These are phyloP conservation scores for Puya raimondii DNA, from an alignment of 176 grass and related monocot genomes.

Conservation along the genomic window DNA sequence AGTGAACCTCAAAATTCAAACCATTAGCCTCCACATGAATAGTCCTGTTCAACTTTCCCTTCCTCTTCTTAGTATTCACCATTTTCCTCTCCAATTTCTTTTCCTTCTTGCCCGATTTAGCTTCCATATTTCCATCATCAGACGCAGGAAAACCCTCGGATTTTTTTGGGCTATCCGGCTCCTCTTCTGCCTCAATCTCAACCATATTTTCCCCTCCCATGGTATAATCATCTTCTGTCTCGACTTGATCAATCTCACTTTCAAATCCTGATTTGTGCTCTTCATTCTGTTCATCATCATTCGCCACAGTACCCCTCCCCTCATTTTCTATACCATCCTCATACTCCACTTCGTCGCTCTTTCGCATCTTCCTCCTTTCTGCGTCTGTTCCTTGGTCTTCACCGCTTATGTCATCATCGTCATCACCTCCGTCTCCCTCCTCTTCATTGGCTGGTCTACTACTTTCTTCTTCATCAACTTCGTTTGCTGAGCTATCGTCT, in stretches of 20 bases:
- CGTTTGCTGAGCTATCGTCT: slow-evolving; percentile 32
- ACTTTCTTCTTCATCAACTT: slow-evolving; percentile 34
- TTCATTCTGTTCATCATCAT: slow-evolving; percentile 28
- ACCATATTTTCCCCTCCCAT: slow-evolving; percentile 21
- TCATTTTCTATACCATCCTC: slow-evolving; percentile 45
- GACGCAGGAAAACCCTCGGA: slow-evolving; percentile 16
- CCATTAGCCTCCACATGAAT: slow-evolving; percentile 32
- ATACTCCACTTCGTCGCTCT: slow-evolving; percentile 82
- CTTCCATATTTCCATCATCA: slow-evolving; percentile 14
- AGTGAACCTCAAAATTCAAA: slow-evolving; percentile 69
- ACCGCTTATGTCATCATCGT: slow-evolving; percentile 43
- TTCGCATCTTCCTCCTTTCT: slow-evolving; percentile 48
- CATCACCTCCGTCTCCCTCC: slow-evolving; percentile 31
- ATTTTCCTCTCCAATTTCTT: slow-evolving; percentile 14
- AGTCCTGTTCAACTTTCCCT: slow-evolving; percentile 39
- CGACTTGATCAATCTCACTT: slow-evolving; percentile 34
- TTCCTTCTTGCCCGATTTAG: slow-evolving; percentile 12
- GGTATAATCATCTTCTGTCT: slow-evolving; percentile 36
- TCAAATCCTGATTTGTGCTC: slow-evolving; percentile 27
- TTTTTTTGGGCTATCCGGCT: slow-evolving; percentile 16
- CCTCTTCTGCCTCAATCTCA: slow-evolving; percentile 20
- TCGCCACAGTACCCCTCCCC: slow-evolving; percentile 17
- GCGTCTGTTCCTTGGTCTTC: slow-evolving; percentile 62
- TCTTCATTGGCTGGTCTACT: slow-evolving; percentile 25
- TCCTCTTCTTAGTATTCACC: slow-evolving; percentile 20